Evolutionary conservation across 768 basidiomycete species (phyloP).

Genomic region (Pleurotus cornucopiae): DNA sequence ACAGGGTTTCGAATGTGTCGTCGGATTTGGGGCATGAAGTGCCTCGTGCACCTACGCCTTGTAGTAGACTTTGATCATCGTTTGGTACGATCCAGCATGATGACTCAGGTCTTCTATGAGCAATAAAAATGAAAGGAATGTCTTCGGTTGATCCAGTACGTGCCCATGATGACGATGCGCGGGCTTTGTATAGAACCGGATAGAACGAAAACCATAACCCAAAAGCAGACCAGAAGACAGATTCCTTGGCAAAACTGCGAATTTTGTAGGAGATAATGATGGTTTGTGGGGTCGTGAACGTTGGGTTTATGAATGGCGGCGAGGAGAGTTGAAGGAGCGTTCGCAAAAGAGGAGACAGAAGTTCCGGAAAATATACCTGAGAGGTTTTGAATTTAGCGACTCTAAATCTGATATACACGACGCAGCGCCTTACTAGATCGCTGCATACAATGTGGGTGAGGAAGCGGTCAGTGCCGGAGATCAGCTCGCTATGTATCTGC

Average conservation of each 20-base stretch:
- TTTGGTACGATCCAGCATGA: constrained; percentile 49
- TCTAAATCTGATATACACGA: too few relatives aligned
- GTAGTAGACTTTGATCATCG: constrained; percentile 50
- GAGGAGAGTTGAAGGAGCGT: constrained; percentile 72
- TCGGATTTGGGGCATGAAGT: constrained; percentile 46
- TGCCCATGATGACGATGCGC: constrained; percentile 24
- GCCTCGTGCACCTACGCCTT: constrained; percentile 50
- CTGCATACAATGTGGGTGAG: constrained; percentile 77
- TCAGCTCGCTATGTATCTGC: constrained; percentile 35
- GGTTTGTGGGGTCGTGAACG: constrained; percentile 18
- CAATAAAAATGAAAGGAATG: constrained; percentile 61
- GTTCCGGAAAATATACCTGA: constrained; percentile 83
- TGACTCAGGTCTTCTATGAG: constrained; percentile 53
- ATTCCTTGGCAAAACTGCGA: constrained; percentile 68
- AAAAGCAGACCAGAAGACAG: constrained; percentile 75
- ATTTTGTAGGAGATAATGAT: constrained; percentile 75
- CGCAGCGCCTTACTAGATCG: constrained; percentile 59
- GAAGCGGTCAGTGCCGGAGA: constrained; percentile 10
- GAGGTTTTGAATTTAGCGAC: neutral
- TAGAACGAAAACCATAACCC: constrained; percentile 72
- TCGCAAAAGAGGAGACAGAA: constrained; percentile 72
- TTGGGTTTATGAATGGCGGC: constrained; percentile 30
- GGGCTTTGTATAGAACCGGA: constrained; percentile 38
- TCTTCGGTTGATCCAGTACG: constrained; percentile 38
- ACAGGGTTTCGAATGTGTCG: constrained; percentile 67